Evolutionary conservation across 2,329 filamentous ascomycete genomes (phyloP), one percentile per base, ranked within the genome.

Genomic region (Hypoxylon sp.): DNA sequence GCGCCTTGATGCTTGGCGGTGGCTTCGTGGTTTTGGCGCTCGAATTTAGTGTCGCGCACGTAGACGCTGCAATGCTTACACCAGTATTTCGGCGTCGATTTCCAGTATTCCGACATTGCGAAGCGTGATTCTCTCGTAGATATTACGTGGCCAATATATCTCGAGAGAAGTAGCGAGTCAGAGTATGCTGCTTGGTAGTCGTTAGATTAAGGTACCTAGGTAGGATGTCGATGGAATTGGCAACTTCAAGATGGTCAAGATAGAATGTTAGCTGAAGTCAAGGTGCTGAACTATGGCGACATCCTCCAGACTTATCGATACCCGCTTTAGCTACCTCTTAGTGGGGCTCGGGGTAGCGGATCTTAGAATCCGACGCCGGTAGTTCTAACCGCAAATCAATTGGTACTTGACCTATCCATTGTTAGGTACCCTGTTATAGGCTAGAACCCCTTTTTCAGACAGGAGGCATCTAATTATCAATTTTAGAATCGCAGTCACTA

Each of bases 51-150:
- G 84, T 99, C 96, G 81, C 93, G 92, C 53, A 99, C 92, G 80
- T 90, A 98, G 77, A 87, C 88, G 77, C 89, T 89, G 87, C 96
- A 99, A 84, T 97, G 93, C 80, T 98, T 98, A 88, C 96, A 99
- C 94, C 94, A 98, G 83, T 97, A 97, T 78, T 91, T 95, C 5
- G 94, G 94, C 79, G 94, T 97, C 19, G 95, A 98, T 80, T 98
- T 98, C 96, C 96, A 98, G 82, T 97, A 97, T 85, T 98, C 96
- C 0, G 96, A 91, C 96, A 99, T 98, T 52, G 19, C 53, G 34
- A 32, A 21, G 17, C 19, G 38, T 43, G 21, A 2, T 11, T 19
- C 7, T 19, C 17, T 11, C 11, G 7, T 43, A 19, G 13, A 14
- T 38, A 38, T 38, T 38, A 11, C 11, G n/a, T 17, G 38, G 9